Base-by-base conservation (phyloP, 2,329 filamentous ascomycete genomes). In the Graphium sp. region DNA sequence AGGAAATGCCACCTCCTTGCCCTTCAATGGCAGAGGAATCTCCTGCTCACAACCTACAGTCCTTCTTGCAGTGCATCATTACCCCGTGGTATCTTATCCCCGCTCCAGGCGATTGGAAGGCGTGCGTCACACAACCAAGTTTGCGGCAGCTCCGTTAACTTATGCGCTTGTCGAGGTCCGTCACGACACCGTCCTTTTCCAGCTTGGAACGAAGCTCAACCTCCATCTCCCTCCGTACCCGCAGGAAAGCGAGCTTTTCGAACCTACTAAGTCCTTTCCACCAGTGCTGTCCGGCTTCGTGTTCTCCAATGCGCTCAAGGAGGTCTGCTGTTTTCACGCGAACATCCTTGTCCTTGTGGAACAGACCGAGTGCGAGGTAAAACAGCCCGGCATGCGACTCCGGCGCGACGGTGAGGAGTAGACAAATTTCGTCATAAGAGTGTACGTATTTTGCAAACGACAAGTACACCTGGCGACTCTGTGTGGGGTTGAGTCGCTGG, bases 201-300 rank as follows among this genome's bases (percentile, higher is more conserved):
- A 56, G 41, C 45, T 53, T 59, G 18, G 42, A 48, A 32, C 49
- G 57, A 49, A 52, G 50, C 40, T 72, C 67, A 2, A 54, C 51
- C 28, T 74, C 68, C 6, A 55, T 52, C 39, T 72, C 83, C 34
- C 75, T 66, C 47, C 77, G 74, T 27, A 91, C 73, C 27, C 87
- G 67, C 39, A 78, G 74, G 43, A 78, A 93, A 4, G 80, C 87
- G 37, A 92, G 54, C 53, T 87, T 91, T 40, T 85, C 77, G 46
- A 94, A 98, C 24, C 82, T 65, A 33, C 84, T 89, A 27, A 98
- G 57, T 18, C 72, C 71, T 38, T 66, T 72, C 82, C 87, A 98
- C 65, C 89, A 95, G 52, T 95, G 83, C 43, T 84, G 68, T 2
- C 89, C 89, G 7, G 84, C 89, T 44, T 91, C 79, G 51, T 98